Percentiles rank a stretch among this genome's conserved stretches.
phyloP scores from a whole-genome alignment of 1,284 basidiomycete genomes.

The Peniophora sp. region DNA sequence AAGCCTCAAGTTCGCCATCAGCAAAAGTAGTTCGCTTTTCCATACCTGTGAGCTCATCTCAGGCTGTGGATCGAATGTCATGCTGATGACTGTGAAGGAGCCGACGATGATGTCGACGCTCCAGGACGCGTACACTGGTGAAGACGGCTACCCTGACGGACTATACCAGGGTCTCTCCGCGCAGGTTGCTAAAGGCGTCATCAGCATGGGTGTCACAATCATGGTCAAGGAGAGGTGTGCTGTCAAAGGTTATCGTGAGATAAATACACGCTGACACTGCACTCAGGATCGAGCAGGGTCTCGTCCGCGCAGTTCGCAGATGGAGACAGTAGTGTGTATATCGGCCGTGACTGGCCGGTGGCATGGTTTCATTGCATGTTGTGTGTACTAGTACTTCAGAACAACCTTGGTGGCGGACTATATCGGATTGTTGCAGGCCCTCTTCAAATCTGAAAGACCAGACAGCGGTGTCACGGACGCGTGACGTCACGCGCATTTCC shows the following conservation, averaged over 20 bases:
- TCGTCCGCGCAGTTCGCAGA: neutral
- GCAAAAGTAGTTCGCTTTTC: constrained; percentile 2
- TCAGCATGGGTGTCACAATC: constrained; percentile 50
- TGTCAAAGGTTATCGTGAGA: neutral
- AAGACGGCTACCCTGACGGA: constrained; percentile 24
- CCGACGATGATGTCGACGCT: constrained; percentile 16
- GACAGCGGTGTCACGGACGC: neutral
- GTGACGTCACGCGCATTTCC: neutral
- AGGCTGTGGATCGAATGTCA: neutral
- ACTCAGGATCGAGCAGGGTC: neutral
- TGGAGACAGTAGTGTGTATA: constrained; percentile 49
- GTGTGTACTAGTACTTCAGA: constrained; percentile 85
- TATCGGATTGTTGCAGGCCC: no score
- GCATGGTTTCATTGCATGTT: constrained; percentile 66
- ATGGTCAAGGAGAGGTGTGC: constrained; percentile 43
- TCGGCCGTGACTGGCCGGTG: no score
- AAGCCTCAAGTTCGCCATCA: constrained; percentile 10
- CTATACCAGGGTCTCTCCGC: constrained; percentile 47
- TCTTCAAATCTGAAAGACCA: no score
- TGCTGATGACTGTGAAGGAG: neutral
- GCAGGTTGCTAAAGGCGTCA: constrained; percentile 45
- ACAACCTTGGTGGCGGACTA: no score
- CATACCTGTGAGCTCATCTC: constrained; percentile 2
- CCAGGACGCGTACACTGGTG: constrained; percentile 12
- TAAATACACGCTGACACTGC: neutral